Percentiles rank a stretch among this genome's conserved stretches.
Conservation (phyloP, 257 asterid genomes). For the Solanum rostratum region DNA sequence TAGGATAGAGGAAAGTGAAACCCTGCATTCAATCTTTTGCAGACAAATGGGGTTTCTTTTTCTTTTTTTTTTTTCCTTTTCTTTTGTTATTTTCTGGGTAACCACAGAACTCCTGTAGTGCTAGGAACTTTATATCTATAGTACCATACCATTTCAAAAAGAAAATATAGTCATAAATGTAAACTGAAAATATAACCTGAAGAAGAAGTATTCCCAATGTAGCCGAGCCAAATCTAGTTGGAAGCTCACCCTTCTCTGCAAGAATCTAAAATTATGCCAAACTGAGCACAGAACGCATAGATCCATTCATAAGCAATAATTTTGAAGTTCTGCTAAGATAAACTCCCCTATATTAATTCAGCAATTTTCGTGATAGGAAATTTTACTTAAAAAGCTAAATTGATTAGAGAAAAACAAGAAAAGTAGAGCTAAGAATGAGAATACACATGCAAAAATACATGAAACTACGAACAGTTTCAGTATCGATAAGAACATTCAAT, state of each 20-base stretch:
- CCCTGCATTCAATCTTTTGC: background rate
- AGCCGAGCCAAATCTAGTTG: constrained; percentile 96
- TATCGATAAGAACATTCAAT: background rate
- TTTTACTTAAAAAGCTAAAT: background rate
- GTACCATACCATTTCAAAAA: background rate
- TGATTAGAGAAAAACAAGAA: background rate
- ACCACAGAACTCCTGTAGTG: background rate
- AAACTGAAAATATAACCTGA: constrained; percentile 44
- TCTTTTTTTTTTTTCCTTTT: background rate
- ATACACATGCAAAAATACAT: background rate
- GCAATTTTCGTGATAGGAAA: background rate
- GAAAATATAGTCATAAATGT: background rate
- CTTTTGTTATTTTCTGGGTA: background rate
- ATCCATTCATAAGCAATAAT: background rate
- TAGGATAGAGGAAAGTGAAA: background rate
- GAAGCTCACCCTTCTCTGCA: constrained; percentile 98
- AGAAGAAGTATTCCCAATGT: constrained; percentile 90
- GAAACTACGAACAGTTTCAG: background rate
- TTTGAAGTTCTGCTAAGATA: background rate
- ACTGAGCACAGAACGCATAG: constrained; percentile 20
- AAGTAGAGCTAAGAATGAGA: background rate
- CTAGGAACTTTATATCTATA: background rate
- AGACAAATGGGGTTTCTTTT: background rate
- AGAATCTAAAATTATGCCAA: constrained; percentile 58
- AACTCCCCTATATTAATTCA: background rate